Conservation (phyloP, 441 rosid genomes). For the Erodium moschatum region DNA sequence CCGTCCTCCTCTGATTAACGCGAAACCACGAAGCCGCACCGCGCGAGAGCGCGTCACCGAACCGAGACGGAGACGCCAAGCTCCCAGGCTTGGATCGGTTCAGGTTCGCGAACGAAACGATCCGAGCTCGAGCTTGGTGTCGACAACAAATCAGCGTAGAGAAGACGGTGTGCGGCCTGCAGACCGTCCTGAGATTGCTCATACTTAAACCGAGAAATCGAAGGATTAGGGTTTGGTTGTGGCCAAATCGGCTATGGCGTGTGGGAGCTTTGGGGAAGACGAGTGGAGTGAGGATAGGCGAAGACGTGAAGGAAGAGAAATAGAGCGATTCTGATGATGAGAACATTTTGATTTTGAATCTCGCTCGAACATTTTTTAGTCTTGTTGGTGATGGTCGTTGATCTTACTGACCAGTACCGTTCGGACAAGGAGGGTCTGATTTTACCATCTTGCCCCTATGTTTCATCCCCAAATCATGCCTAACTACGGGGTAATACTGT, state of each 20-base stretch:
- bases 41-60: constrained; percentile 25
- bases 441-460: too few species aligned
- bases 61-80: constrained; percentile 29
- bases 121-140: constrained; percentile 38
- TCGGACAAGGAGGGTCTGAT: too few species aligned
- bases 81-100: constrained; percentile 21
- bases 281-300: neutral
- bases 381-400: too few species aligned
- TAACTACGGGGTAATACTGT: too few species aligned
- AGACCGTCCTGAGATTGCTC: constrained; percentile 62
- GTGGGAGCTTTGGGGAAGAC: neutral
- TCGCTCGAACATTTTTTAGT: neutral
- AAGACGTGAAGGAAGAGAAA: neutral
- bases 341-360: too few species aligned
- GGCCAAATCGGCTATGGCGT: neutral
- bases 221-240: too few species aligned
- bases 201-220: constrained; percentile 11
- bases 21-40: constrained; percentile 47
- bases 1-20: constrained; percentile 47
- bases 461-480: too few species aligned
- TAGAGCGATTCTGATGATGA: neutral
- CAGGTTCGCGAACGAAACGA: constrained; percentile 46
- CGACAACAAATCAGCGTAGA: constrained; percentile 46
- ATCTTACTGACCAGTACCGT: too few species aligned
- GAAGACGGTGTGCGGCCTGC: constrained; percentile 52